phyloP scores from a whole-genome alignment of 495 filamentous ascomycete species.

The Chaetomium tenue region DNA sequence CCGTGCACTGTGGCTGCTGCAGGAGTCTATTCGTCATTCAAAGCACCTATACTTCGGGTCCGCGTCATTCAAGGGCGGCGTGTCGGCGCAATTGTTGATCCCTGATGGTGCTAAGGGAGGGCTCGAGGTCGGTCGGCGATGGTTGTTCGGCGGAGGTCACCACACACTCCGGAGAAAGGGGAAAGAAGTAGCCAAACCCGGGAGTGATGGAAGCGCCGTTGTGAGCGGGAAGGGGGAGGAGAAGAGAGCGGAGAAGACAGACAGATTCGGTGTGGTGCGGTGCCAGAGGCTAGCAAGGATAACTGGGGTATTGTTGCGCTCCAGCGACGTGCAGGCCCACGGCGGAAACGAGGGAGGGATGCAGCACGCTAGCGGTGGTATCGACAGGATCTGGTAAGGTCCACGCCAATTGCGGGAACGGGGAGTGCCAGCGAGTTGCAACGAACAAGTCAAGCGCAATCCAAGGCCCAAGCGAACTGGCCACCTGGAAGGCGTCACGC shows the following conservation, averaged over 20 bases:
- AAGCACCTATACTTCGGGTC: background rate
- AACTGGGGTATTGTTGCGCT: conserved; percentile 14
- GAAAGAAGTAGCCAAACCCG: conserved; percentile 8
- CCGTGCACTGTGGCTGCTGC: background rate
- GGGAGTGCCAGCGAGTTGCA: conserved; percentile 18
- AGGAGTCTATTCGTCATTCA: background rate
- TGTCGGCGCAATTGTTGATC: background rate
- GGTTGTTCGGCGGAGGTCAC: conserved; percentile 19
- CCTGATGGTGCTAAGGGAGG: conserved; percentile 12
- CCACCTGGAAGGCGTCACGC: conserved; percentile 13
- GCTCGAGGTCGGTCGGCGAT: conserved; percentile 27
- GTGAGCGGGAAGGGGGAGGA: conserved; percentile 23
- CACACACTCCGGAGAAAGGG: conserved; percentile 1
- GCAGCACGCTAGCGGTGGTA: conserved; percentile 39
- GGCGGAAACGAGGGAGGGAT: conserved; percentile 36
- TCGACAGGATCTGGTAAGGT: conserved; percentile 34
- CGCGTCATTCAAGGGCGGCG: background rate
- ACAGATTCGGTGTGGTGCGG: conserved; percentile 18
- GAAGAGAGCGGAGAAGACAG: conserved; percentile 26
- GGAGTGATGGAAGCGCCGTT: conserved; percentile 2
- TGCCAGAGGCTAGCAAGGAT: conserved; percentile 23
- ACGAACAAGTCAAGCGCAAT: background rate
- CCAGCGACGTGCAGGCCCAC: conserved; percentile 17
- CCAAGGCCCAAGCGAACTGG: background rate
- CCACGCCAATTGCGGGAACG: conserved; percentile 31